Evolutionary conservation across 2,329 filamentous ascomycete species (phyloP).

Genomic region (Monosporascus ibericus): DNA sequence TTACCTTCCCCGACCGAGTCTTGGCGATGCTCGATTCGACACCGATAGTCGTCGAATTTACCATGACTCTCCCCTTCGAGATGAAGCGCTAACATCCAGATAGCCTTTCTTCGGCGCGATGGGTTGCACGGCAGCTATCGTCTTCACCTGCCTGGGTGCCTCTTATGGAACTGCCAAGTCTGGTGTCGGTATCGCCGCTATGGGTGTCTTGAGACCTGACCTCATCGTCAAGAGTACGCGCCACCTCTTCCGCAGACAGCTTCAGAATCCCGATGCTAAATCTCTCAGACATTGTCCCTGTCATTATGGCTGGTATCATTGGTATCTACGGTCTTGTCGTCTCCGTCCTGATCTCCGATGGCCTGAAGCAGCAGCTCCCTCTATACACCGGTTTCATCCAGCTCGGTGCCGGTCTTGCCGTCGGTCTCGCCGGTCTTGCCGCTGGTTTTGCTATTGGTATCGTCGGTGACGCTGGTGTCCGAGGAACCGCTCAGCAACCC

Average conservation of each 20-base stretch:
- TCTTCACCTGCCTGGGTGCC: constrained; percentile 94
- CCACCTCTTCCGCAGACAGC: constrained; percentile 3
- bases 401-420: constrained; percentile 74
- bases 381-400: constrained; percentile 83
- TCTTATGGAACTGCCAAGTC: constrained; percentile 99
- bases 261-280: constrained; percentile 14
- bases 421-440: constrained; percentile 77
- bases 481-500: constrained; percentile 78
- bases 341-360: constrained; percentile 79
- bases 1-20: constrained; percentile 18
- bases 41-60: not conserved
- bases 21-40: constrained; percentile 16
- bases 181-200: constrained; percentile 95
- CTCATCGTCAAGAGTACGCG: constrained; percentile 97
- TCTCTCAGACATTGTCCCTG: constrained; percentile 84
- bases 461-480: constrained; percentile 82
- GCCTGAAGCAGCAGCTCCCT: constrained; percentile 63
- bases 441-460: constrained; percentile 85
- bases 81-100: constrained; percentile 13
- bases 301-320: constrained; percentile 99
- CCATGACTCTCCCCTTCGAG: not conserved
- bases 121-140: constrained; percentile 84
- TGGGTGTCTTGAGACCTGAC: constrained; percentile 96
- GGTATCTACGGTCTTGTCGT: constrained; percentile 95
- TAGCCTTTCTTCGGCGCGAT: constrained; percentile 77